Evolutionary conservation across 805 yeast species (phyloP).

Genomic region (Candida silvatica): DNA sequence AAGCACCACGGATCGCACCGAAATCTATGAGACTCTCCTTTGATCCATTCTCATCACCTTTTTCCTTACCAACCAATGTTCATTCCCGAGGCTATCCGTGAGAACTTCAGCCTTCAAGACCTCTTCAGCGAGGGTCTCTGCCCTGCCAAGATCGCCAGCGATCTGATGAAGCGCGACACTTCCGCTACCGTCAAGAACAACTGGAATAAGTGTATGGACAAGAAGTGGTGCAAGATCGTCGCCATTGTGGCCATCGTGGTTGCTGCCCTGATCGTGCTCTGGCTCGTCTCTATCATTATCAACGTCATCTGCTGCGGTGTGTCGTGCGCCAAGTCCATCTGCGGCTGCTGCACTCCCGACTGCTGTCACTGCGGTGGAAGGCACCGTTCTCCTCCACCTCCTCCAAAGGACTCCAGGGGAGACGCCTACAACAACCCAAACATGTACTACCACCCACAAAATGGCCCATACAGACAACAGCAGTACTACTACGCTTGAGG

Average conservation of each 20-base stretch:
- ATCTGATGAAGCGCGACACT: constrained; percentile 9
- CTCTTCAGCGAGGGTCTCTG: constrained; percentile 9
- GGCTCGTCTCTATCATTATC: constrained; percentile 48
- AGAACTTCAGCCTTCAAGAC: constrained; percentile 12
- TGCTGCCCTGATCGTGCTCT: constrained; percentile 43
- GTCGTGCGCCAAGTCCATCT: constrained; percentile 39
- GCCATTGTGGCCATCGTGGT: constrained; percentile 66
- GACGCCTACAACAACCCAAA: constrained; percentile 21
- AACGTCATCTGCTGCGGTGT: constrained; percentile 55
- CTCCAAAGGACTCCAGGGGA: constrained; percentile 6
- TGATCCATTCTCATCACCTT: too few relatives aligned
- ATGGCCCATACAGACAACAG: constrained; percentile 2
- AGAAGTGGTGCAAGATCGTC: constrained; percentile 63
- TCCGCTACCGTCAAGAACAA: constrained; percentile 9
- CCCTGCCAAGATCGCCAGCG: constrained; percentile 13
- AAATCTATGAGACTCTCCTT: too few relatives aligned
- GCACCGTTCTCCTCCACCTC: constrained; percentile 2
- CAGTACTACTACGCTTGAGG: constrained; percentile 3
- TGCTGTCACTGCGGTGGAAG: constrained; percentile 16
- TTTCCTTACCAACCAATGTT: constrained; percentile 5
- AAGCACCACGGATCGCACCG: too few relatives aligned
- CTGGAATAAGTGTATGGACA: constrained; percentile 80
- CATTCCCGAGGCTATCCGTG: constrained; percentile 14
- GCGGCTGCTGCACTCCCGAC: constrained; percentile 39
- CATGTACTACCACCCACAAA: constrained; percentile 22